Evolutionary conservation across 371 early-diverging fungal species (phyloP), one percentile per base, ranked within the genome.

Genomic region (Syncephalastrum contaminatum): DNA sequence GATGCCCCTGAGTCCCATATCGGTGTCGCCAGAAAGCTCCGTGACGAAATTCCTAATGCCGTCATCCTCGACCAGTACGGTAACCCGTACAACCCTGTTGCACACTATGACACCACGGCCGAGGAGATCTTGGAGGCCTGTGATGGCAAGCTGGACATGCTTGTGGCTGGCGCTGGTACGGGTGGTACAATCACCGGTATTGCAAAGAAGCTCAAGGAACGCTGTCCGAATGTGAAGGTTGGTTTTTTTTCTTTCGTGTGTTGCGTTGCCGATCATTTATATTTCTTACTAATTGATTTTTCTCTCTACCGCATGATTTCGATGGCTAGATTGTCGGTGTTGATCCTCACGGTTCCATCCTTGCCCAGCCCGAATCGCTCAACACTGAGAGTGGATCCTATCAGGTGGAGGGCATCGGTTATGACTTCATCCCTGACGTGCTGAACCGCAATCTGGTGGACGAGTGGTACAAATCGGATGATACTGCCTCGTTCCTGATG

Each of bases 141-240:
- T 63, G 89, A 88, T 60, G 92, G 91, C 51, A 83, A 93, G 62
- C 67, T 97, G n/a, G 99, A 97, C 67, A 94, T 97, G 94, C 77
- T 97, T 54, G 95, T 98, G 30, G 92, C 93, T 44, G 91, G 93
- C 47, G 96, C 96, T 27, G 99, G 98, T 66, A 97, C 99, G 14
- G 99, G 98, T 58, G 97, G 98, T 55, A 98, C 98, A 22, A 90
- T 98, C 59, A 87, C 93, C n/a, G 98, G 99, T 46, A 85, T 92
- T 62, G 96, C 92, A 21, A 85, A 86, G 68, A 92, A 91, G 72
- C 78, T 98, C 60, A 97, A 96, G 87, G 98, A 96, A 70, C 84
- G 81, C 48, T 89, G 89, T 64, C 97, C 97, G 48, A 77, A 84
- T 51, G 70, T 90, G 69, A 86, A 89, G 67, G 88, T 92, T 69